phyloP scores from a whole-genome alignment of 371 early-diverging fungal genomes.

The Mycotypha africana region DNA sequence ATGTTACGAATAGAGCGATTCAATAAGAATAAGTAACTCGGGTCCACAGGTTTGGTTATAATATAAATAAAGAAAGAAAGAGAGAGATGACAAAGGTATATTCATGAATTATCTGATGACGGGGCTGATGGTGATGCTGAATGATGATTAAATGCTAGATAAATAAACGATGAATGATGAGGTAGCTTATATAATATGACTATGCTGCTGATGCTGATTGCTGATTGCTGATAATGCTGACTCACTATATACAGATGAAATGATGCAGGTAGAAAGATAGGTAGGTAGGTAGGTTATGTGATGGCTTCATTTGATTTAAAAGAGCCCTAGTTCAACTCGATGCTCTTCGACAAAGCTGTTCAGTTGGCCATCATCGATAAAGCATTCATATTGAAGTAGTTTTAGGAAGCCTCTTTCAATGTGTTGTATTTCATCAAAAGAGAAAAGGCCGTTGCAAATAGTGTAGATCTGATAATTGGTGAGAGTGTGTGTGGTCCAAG shows the following conservation, averaged over 20 bases:
- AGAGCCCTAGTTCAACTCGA: constrained; percentile 31
- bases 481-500: constrained; percentile 47
- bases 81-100: no score
- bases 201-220: no score
- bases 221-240: no score
- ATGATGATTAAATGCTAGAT: no score
- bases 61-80: no score
- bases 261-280: not conserved
- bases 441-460: constrained; percentile 32
- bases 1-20: no score
- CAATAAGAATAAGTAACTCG: no score
- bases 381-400: constrained; percentile 37
- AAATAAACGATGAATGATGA: no score
- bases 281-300: not conserved
- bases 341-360: constrained; percentile 26
- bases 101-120: no score
- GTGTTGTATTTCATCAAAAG: constrained; percentile 29
- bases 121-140: no score
- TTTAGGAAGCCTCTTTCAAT: constrained; percentile 40
- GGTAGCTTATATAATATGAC: no score
- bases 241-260: not conserved
- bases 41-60: no score
- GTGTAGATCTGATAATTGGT: constrained; percentile 31
- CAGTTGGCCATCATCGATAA: constrained; percentile 34
- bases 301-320: not conserved